Conservation (phyloP, 2,329 filamentous ascomycete genomes). For the Colletotrichum tropicale region DNA sequence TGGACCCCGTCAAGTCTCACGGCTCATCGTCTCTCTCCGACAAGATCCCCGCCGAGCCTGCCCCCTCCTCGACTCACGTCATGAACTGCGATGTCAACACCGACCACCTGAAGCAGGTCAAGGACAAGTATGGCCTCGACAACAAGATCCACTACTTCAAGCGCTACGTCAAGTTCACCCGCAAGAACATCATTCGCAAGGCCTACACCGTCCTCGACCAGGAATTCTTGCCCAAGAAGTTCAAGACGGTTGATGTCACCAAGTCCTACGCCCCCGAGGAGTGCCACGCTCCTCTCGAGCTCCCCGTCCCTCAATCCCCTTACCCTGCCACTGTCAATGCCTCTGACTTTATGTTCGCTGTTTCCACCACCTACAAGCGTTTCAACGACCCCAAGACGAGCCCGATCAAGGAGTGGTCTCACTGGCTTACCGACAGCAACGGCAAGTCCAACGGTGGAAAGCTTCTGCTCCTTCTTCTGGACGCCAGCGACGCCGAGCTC, state of each 20-base stretch:
- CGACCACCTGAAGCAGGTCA: slow-evolving; percentile 47
- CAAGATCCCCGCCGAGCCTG: slow-evolving; percentile 28
- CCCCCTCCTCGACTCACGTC: slow-evolving; percentile 28
- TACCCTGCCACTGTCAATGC: slow-evolving; percentile 56
- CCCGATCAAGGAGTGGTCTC: slow-evolving; percentile 63
- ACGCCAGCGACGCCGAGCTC: slow-evolving; percentile 56
- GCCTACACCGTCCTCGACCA: slow-evolving; percentile 56
- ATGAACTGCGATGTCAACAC: slow-evolving; percentile 58
- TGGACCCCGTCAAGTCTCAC: slow-evolving; percentile 22
- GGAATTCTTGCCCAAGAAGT: slow-evolving; percentile 48
- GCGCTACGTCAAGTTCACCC: slow-evolving; percentile 57
- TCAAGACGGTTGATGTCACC: slow-evolving; percentile 52
- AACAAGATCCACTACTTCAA: slow-evolving; percentile 60
- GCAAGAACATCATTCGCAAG: slow-evolving; percentile 53
- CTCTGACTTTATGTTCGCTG: slow-evolving; percentile 63
- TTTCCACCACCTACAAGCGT: slow-evolving; percentile 62
- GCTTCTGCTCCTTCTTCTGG: slow-evolving; percentile 57
- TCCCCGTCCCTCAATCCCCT: slow-evolving; percentile 55
- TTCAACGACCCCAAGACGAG: slow-evolving; percentile 56
- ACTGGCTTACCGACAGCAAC: slow-evolving; percentile 62
- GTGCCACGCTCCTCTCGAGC: slow-evolving; percentile 54
- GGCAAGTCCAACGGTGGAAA: slow-evolving; percentile 62
- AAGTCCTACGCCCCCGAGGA: slow-evolving; percentile 43
- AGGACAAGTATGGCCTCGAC: slow-evolving; percentile 51
- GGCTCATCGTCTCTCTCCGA: slow-evolving; percentile 26